phyloP scores from a whole-genome alignment of 306 rosid species.

The Gillenia trifoliata region DNA sequence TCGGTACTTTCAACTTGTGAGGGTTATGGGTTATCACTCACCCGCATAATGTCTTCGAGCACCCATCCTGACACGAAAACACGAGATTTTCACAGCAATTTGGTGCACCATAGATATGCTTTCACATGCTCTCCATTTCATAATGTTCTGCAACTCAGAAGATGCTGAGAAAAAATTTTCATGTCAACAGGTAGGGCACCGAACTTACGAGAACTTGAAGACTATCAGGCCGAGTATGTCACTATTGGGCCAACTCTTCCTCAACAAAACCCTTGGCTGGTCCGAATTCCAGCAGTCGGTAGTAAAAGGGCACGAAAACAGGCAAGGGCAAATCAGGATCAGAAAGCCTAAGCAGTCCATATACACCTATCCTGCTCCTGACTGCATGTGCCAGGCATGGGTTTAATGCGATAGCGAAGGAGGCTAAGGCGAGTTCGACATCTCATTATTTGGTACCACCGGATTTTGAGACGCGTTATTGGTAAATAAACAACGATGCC shows the following conservation, averaged over 20 bases:
- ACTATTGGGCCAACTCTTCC: conserved; percentile 84
- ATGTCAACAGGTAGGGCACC: conserved; percentile 80
- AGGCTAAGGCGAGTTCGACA: conserved; percentile 20
- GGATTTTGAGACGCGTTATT: conserved; percentile 33
- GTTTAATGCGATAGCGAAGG: conserved; percentile 9
- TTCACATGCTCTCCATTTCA: not conserved
- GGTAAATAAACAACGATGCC: conserved; percentile 43
- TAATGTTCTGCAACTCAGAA: not conserved
- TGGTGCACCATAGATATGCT: not conserved
- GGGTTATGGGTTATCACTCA: not conserved
- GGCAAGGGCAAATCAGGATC: conserved; percentile 83
- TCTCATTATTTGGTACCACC: conserved; percentile 25
- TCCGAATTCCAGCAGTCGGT: conserved; percentile 62
- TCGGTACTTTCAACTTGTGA: not conserved
- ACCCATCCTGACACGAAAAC: not conserved
- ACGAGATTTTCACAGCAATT: not conserved
- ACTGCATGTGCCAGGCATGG: conserved; percentile 87
- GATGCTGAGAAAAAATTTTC: conserved; percentile 1
- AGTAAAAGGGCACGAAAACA: conserved; percentile 65
- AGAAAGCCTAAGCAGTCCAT: conserved; percentile 91
- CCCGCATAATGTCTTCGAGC: not conserved
- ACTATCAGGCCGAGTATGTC: conserved; percentile 95
- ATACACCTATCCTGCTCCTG: conserved; percentile 90
- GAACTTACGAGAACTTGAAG: conserved; percentile 78
- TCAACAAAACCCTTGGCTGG: conserved; percentile 79